Conservation (phyloP, 768 basidiomycete genomes). For the Termitomyces eurrhizus region DNA sequence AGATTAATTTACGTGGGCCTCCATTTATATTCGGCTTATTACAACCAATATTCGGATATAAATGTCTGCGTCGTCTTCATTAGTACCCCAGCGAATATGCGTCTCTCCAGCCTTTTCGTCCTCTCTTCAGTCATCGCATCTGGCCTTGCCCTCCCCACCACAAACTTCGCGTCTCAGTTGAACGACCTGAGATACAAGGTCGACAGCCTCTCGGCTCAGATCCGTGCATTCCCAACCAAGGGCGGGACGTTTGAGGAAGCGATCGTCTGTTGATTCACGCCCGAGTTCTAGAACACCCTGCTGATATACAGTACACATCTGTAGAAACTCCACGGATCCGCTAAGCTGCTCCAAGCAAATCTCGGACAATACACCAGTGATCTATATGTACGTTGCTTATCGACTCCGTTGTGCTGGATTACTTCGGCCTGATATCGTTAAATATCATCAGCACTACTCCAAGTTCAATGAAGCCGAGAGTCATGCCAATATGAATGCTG, state of each 20-base stretch:
- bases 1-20: not conserved
- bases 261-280: not conserved
- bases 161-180: not conserved
- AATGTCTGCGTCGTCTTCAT: not conserved
- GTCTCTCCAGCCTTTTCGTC: not conserved
- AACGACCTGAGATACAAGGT: not conserved
- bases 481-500: not conserved
- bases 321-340: not conserved
- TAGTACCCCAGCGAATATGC: not conserved
- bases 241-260: not conserved
- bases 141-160: not conserved
- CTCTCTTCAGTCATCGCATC: not conserved
- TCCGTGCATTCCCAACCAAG: not conserved
- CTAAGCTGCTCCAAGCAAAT: not conserved
- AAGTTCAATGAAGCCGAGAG: not conserved
- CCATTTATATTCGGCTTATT: too few species aligned
- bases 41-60: not conserved
- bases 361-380: not conserved
- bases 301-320: not conserved
- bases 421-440: not conserved
- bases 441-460: not conserved
- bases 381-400: not conserved
- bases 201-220: not conserved
- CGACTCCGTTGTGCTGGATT: too few species aligned
- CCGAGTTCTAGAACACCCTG: not conserved